phyloP scores from a whole-genome alignment of 306 rosid species.

The Phaseolus lunatus region DNA sequence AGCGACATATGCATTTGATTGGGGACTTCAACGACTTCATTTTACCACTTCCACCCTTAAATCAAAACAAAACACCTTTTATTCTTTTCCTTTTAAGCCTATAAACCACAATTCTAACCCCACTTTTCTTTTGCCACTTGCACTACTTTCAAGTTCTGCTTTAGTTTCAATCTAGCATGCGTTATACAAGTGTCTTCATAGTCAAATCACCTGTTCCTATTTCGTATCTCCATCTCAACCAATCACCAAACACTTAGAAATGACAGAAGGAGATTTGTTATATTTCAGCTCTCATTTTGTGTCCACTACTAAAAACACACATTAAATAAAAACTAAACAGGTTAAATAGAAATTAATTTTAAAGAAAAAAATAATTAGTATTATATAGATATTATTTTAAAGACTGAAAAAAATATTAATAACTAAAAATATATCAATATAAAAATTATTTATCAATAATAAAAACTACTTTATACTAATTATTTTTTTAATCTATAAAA shows the following conservation, averaged over 20 bases:
- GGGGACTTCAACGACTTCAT: slow-evolving; percentile 49
- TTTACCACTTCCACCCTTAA: slow-evolving; percentile 33
- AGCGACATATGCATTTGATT: slow-evolving; percentile 52
- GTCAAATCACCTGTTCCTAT: neutral
- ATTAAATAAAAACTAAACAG: too few species aligned
- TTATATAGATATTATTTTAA: too few species aligned
- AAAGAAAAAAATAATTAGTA: too few species aligned
- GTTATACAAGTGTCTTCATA: neutral
- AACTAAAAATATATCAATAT: too few species aligned
- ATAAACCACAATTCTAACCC: slow-evolving; percentile 34
- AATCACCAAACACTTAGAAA: neutral
- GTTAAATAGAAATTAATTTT: too few species aligned
- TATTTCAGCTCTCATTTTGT: too few species aligned
- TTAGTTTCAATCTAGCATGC: slow-evolving; percentile 38
- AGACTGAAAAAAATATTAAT: too few species aligned
- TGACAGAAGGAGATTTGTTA: too few species aligned
- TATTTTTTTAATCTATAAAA: too few species aligned
- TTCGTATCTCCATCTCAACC: neutral
- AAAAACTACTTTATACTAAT: too few species aligned
- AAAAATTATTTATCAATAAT: too few species aligned
- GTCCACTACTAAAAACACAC: too few species aligned
- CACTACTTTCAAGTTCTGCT: slow-evolving; percentile 39
- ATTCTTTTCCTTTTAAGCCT: slow-evolving; percentile 37
- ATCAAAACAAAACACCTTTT: slow-evolving; percentile 35
- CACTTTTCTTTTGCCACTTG: slow-evolving; percentile 48